Evolutionary conservation across 2,329 filamentous ascomycete genomes (phyloP).

Genomic region (Fonsecaea pedrosoi): DNA sequence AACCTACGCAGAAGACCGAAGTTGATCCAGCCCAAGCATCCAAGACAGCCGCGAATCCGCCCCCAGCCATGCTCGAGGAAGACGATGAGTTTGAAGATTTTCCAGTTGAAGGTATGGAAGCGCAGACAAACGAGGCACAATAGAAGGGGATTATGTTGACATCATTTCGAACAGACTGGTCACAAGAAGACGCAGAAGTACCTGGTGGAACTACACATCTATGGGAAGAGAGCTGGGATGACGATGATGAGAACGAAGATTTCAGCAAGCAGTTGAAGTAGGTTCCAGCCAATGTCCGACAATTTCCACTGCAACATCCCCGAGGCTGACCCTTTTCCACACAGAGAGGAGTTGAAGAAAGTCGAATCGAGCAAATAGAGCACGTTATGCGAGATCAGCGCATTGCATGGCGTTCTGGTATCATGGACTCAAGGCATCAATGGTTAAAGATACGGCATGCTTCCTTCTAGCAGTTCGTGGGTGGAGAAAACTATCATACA

Average conservation of each 20-base stretch:
- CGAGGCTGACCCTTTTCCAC: constrained; percentile 7
- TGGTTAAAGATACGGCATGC: constrained; percentile 24
- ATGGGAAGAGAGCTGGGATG: constrained; percentile 99
- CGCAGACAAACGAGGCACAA: background rate
- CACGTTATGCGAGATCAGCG: constrained; percentile 37
- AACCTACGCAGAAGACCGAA: constrained; percentile 43
- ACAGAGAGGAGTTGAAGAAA: constrained; percentile 85
- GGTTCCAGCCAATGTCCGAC: constrained; percentile 46
- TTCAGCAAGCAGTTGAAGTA: constrained; percentile 95
- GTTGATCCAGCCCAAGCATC: constrained; percentile 53
- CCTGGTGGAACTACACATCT: constrained; percentile 75
- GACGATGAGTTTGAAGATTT: constrained; percentile 99
- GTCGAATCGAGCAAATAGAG: constrained; percentile 66
- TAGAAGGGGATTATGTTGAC: background rate
- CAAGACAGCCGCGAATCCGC: constrained; percentile 60
- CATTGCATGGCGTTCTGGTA: constrained; percentile 30
- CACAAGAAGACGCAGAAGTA: constrained; percentile 77
- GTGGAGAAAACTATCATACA: constrained; percentile 30
- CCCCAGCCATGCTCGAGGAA: constrained; percentile 80
- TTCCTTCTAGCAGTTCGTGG: constrained; percentile 21
- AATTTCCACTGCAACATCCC: background rate
- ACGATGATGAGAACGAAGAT: constrained; percentile 95
- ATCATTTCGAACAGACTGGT: constrained; percentile 72
- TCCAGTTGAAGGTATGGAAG: constrained; percentile 79
- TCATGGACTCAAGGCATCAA: constrained; percentile 16